Evolutionary conservation across 768 basidiomycete genomes (phyloP), one percentile per base, ranked within the genome.

Genomic region (Lactifluus pinguis): DNA sequence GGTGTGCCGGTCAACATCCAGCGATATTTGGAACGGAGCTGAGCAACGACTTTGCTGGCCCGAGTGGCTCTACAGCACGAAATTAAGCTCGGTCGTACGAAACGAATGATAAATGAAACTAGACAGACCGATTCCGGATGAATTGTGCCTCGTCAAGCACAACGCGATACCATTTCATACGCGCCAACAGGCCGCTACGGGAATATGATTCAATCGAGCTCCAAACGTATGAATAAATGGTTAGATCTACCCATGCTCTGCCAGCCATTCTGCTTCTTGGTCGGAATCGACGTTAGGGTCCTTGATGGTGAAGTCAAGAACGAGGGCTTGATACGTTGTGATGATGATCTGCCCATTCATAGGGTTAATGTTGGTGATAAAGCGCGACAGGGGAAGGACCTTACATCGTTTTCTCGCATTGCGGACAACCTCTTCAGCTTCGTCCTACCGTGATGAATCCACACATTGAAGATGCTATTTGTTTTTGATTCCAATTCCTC

Each of bases 1-100:
- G 87, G 86, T 0, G 87, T 88, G 39, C 87, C 86, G 0, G 87
- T 90, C 29, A 92, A 75, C 75, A 83, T 83, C 91, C 91, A 93
- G 21, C 89, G 75, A 66, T 86, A 85, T 61, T 79, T 83, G 0
- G 84, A 72, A 47, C 81, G 76, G 32, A 93, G 75, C 66, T 80
- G 78, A 1, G 84, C 82, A 19, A 85, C 74, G 41, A 79, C 80
- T 32, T 80, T 73, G 65, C 84, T 87, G 10, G 80, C 75, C 5
- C 80, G 79, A 3, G 86, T 86, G 11, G 73, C 71, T 39, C 83
- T 84, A 44, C 34, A 15, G 8, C 30, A 34, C 47, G 45, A 21
- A 9, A 29, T 47, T 41, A 34, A 48, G 49, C 21, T 45, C 13
- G 29, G 30, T 52, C 17, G 50, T 42, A 17, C 32, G 48, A 3